Evolutionary conservation across 495 filamentous ascomycete species (phyloP).

Genomic region (Penicillium ochrochloron): DNA sequence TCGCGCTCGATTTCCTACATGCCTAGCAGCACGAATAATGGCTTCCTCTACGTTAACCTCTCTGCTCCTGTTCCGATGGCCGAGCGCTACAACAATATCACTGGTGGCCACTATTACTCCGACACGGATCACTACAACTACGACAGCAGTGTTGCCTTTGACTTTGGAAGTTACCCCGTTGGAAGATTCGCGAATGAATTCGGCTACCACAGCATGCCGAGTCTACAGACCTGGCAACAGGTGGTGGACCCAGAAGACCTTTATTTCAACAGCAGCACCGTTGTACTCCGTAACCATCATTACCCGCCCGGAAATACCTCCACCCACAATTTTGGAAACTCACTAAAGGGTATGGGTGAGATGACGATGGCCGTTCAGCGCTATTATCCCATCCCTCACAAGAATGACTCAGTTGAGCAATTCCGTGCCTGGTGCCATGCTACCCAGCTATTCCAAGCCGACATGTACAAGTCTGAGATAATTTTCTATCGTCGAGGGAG

Average conservation of each 20-base stretch:
- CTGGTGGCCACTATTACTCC: conserved; percentile 62
- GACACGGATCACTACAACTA: conserved; percentile 77
- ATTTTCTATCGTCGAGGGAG: conserved; percentile 68
- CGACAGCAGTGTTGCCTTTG: conserved; percentile 57
- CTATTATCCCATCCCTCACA: conserved; percentile 67
- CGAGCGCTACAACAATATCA: conserved; percentile 64
- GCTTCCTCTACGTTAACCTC: conserved; percentile 62
- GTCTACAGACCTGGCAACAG: conserved; percentile 63
- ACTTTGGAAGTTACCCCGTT: conserved; percentile 59
- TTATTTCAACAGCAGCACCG: conserved; percentile 62
- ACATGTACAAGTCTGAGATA: conserved; percentile 67
- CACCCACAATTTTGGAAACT: conserved; percentile 45
- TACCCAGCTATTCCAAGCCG: conserved; percentile 71
- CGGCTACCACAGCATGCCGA: conserved; percentile 70
- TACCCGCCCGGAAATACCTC: conserved; percentile 55
- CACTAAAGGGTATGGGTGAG: conserved; percentile 58
- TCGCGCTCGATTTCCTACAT: conserved; percentile 69
- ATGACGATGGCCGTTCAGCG: conserved; percentile 65
- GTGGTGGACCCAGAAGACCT: conserved; percentile 56
- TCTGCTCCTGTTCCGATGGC: conserved; percentile 60
- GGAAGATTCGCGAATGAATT: conserved; percentile 72
- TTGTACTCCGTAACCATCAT: conserved; percentile 69
- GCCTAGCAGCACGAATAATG: conserved; percentile 69
- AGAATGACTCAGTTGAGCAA: conserved; percentile 60
- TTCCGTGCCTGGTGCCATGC: conserved; percentile 72